Evolutionary conservation across 106 monocot species (phyloP).

Genomic region (Allium fistulosum): DNA sequence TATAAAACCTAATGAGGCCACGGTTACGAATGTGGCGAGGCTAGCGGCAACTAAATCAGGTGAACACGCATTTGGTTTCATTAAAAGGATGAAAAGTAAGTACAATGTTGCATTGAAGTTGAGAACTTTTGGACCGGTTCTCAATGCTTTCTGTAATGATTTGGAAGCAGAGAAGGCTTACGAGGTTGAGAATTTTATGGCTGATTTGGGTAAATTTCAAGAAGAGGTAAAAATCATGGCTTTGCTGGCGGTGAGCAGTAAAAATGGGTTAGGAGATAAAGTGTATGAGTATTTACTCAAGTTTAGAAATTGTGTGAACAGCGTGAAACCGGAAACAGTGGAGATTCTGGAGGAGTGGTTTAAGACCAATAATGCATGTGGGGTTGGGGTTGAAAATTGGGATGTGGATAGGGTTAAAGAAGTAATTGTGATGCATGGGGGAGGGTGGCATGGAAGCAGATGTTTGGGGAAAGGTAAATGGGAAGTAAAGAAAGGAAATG

Average conservation of each 20-base stretch:
- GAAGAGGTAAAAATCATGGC: constrained; percentile 80
- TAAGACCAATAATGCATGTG: constrained; percentile 28
- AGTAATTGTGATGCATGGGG: constrained; percentile 58
- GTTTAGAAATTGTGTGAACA: constrained; percentile 30
- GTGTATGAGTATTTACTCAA: constrained; percentile 83
- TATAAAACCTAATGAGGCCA: constrained; percentile 50
- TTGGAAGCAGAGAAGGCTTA: constrained; percentile 67
- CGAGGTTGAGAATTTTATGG: constrained; percentile 69
- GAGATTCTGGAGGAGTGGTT: constrained; percentile 69
- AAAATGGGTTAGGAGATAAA: constrained; percentile 44
- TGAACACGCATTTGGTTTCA: constrained; percentile 64
- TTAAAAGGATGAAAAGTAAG: constrained; percentile 50
- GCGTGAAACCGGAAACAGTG: constrained; percentile 32
- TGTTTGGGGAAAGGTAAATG: constrained; percentile 82
- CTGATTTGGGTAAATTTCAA: constrained; percentile 20
- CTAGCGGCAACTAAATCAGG: constrained; percentile 28
- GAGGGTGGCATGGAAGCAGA: constrained; percentile 79
- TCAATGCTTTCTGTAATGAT: constrained; percentile 45
- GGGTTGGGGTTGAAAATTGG: constrained; percentile 25
- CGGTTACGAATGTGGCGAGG: constrained; percentile 66
- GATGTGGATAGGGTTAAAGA: constrained; percentile 39
- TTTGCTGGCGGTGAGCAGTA: constrained; percentile 57
- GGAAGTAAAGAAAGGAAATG: constrained; percentile 32
- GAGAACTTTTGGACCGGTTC: constrained; percentile 64
- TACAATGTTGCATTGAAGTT: constrained; percentile 46